phyloP scores from a whole-genome alignment of 345 rosid genomes.

The Fremontodendron californicum region DNA sequence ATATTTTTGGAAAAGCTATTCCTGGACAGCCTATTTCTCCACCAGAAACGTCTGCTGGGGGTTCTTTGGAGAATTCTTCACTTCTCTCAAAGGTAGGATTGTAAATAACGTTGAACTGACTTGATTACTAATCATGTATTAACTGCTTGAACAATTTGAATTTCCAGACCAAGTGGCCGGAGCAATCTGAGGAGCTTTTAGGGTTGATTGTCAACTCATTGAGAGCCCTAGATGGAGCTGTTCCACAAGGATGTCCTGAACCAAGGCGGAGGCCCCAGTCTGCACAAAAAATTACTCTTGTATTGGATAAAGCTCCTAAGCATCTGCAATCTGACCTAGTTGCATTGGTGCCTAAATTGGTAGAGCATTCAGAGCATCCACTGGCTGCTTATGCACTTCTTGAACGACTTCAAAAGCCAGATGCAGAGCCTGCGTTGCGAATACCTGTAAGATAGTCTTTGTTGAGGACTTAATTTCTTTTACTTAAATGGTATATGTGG shows the following conservation, averaged over 20 bases:
- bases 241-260: slow-evolving; percentile 93
- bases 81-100: slow-evolving; percentile 69
- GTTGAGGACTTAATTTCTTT: slow-evolving; percentile 9
- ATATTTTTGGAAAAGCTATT: slow-evolving; percentile 47
- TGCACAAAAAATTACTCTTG: slow-evolving; percentile 87
- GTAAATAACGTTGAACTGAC: slow-evolving; percentile 20
- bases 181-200: slow-evolving; percentile 93
- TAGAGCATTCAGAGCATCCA: slow-evolving; percentile 94
- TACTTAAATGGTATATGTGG: background rate
- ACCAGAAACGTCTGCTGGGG: slow-evolving; percentile 60
- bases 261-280: slow-evolving; percentile 92
- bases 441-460: slow-evolving; percentile 67
- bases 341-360: slow-evolving; percentile 90
- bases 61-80: slow-evolving; percentile 51
- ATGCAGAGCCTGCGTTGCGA: slow-evolving; percentile 78
- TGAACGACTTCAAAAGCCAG: slow-evolving; percentile 77
- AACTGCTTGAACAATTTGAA: slow-evolving; percentile 23
- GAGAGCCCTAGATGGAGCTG: slow-evolving; percentile 91
- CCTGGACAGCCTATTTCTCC: slow-evolving; percentile 54
- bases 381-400: slow-evolving; percentile 85
- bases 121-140: slow-evolving; percentile 11
- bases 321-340: slow-evolving; percentile 86
- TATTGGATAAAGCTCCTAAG: slow-evolving; percentile 93
- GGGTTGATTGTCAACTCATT: slow-evolving; percentile 95
- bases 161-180: slow-evolving; percentile 94